Evolutionary conservation across 2,329 filamentous ascomycete genomes (phyloP).

Genomic region (Akanthomyces lecanii): DNA sequence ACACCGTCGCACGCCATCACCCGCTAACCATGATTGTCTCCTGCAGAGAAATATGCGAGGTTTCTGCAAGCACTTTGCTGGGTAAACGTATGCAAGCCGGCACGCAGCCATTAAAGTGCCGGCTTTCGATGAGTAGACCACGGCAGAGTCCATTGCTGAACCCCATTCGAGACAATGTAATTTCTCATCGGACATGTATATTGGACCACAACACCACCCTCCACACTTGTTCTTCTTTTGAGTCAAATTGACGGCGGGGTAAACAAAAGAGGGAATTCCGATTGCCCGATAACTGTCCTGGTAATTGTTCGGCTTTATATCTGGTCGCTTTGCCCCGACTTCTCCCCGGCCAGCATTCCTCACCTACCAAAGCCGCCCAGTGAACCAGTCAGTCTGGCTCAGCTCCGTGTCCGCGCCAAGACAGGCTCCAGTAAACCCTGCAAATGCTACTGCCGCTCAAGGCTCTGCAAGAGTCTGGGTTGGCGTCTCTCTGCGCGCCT

Average conservation of each 20-base stretch:
- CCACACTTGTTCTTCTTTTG: background rate
- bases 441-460: background rate
- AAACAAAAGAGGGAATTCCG: background rate
- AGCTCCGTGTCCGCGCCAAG: background rate
- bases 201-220: background rate
- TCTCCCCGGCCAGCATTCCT: background rate
- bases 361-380: background rate
- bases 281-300: background rate
- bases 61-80: background rate
- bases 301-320: background rate
- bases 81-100: background rate
- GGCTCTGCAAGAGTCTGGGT: background rate
- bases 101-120: background rate
- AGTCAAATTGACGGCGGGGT: background rate
- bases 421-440: background rate
- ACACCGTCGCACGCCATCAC: background rate
- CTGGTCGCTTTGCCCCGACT: background rate
- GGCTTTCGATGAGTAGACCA: conserved; percentile 1
- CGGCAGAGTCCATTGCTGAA: background rate
- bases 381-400: background rate
- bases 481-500: background rate
- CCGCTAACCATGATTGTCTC: background rate
- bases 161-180: conserved; percentile 3
- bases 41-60: background rate
- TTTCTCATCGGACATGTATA: background rate